Evolutionary conservation across 495 filamentous ascomycete species (phyloP).

Genomic region (Zalerion maritima): DNA sequence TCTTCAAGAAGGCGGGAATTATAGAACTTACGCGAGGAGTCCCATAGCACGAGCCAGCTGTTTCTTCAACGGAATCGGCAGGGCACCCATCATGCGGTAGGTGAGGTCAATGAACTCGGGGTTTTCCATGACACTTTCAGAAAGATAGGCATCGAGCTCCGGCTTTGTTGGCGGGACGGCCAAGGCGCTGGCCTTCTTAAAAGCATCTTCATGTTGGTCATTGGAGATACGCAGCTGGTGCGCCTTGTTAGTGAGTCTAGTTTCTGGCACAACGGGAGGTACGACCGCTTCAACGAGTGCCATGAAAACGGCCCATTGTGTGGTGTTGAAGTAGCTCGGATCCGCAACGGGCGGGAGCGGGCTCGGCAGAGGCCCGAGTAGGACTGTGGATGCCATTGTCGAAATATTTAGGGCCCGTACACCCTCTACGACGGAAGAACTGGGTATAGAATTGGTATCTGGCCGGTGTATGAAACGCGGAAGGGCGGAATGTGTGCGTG

Average conservation of each 20-base stretch:
- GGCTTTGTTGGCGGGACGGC: slow-evolving; percentile 11
- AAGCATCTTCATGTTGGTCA: slow-evolving; percentile 10
- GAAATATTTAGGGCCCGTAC: too few relatives aligned
- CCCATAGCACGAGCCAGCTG: slow-evolving; percentile 15
- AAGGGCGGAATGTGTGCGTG: too few relatives aligned
- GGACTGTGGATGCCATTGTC: too few relatives aligned
- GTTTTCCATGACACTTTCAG: slow-evolving; percentile 14
- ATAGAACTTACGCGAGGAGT: slow-evolving; percentile 15
- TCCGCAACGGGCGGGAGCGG: slow-evolving; percentile 14
- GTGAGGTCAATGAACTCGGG: slow-evolving; percentile 12
- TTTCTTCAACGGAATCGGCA: slow-evolving; percentile 13
- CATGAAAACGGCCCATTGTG: slow-evolving; percentile 21
- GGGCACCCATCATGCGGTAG: slow-evolving; percentile 10
- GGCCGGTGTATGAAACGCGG: too few relatives aligned
- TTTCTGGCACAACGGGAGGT: slow-evolving; percentile 17
- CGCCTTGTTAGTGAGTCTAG: slow-evolving; percentile 10
- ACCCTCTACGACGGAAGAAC: too few relatives aligned
- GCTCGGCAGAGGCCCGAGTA: slow-evolving; percentile 1
- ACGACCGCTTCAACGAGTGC: slow-evolving; percentile 20
- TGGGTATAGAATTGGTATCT: too few relatives aligned
- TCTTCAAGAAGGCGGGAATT: slow-evolving; percentile 4
- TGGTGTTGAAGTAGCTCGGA: slow-evolving; percentile 16
- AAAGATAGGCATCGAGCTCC: slow-evolving; percentile 22
- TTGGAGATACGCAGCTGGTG: slow-evolving; percentile 15
- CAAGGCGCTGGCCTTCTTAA: slow-evolving; percentile 10